Evolutionary conservation across 2,329 filamentous ascomycete genomes (phyloP).

Genomic region (Sarocladium brachiariae): DNA sequence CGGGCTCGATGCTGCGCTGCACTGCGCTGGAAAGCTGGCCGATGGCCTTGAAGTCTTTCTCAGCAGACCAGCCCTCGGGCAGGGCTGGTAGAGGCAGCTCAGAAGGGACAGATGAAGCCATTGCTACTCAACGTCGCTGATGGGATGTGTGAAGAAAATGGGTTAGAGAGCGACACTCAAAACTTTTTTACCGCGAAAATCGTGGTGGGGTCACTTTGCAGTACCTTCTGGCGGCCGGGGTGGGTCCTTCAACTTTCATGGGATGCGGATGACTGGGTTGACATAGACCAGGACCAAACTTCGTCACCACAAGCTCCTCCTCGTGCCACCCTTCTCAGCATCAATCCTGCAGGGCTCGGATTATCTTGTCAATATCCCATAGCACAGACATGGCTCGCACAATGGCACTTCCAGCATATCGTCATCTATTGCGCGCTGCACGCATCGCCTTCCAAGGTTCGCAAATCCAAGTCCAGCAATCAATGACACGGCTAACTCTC

Average conservation of each 20-base stretch:
- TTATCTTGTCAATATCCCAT: too few relatives aligned
- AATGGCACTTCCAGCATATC: slow-evolving; percentile 72
- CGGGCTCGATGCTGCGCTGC: slow-evolving; percentile 86
- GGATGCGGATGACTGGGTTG: background rate
- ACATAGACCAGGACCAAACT: too few relatives aligned
- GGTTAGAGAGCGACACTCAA: slow-evolving; percentile 14
- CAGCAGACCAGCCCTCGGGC: slow-evolving; percentile 72
- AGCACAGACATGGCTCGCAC: slow-evolving; percentile 10
- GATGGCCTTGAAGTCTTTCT: slow-evolving; percentile 87
- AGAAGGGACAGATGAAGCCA: slow-evolving; percentile 59
- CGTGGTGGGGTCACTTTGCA: background rate
- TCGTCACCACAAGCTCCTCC: too few relatives aligned
- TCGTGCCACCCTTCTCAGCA: too few relatives aligned
- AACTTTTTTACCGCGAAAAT: slow-evolving; percentile 5
- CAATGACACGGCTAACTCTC: background rate
- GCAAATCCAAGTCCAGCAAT: slow-evolving; percentile 2
- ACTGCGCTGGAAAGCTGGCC: slow-evolving; percentile 69
- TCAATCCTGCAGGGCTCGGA: too few relatives aligned
- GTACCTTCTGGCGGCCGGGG: background rate
- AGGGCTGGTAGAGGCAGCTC: slow-evolving; percentile 66
- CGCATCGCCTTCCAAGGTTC: slow-evolving; percentile 77
- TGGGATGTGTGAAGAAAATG: slow-evolving; percentile 15
- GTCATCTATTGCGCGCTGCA: slow-evolving; percentile 72
- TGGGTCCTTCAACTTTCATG: background rate
- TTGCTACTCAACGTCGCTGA: slow-evolving; percentile 27